Evolutionary conservation across 2,329 filamentous ascomycete species (phyloP), one percentile per base, ranked within the genome.

Genomic region (Phialophora macrospora): DNA sequence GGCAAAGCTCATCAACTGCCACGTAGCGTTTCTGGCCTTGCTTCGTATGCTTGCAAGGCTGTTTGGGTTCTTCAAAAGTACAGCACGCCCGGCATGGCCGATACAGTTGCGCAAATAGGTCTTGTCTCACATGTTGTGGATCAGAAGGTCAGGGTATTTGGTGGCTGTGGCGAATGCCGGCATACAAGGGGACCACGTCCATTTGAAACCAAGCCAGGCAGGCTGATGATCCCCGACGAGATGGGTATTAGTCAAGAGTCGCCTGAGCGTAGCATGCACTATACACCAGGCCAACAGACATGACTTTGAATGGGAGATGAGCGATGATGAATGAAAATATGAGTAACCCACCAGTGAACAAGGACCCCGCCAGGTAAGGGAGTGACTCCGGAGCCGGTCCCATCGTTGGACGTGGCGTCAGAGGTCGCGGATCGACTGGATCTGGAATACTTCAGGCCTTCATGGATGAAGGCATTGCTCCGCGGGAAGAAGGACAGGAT

Each of bases 381-480:
- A 8, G 44, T 55, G 44, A 60, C 38, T 8, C 38, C 38, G 14
- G 38, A 44, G 38, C 17, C 49, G 59, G 46, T 55, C 20, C 34
- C 55, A 55, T 57, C 54, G 3, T 57, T 48, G 30, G 22, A 28
- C 20, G 26, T 8, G 20, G 30, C 34, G 32, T 57, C 60, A 57
- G 30, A 22, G 24, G 24, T 55, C 2, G 34, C 28, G 8, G 58
- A 41, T 28, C 52, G 28, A 51, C 48, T 52, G 44, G 62, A 26
- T 2, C 46, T 30, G 60, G 65, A 67, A 55, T 71, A 52, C 30
- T 86, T 81, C 59, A 98, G 81, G 1, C 88, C 94, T 49, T 87
- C 81, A 72, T 94, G 87, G 72, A 98, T 97, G 78, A 97, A 99
- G 55, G 83, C 84, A 72, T 95, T 91, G 63, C 90, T 90, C 60